Evolutionary conservation across 1,139 yeast genomes (phyloP), one percentile per base, ranked within the genome.

Genomic region (Debaryomycetaceae sp.): DNA sequence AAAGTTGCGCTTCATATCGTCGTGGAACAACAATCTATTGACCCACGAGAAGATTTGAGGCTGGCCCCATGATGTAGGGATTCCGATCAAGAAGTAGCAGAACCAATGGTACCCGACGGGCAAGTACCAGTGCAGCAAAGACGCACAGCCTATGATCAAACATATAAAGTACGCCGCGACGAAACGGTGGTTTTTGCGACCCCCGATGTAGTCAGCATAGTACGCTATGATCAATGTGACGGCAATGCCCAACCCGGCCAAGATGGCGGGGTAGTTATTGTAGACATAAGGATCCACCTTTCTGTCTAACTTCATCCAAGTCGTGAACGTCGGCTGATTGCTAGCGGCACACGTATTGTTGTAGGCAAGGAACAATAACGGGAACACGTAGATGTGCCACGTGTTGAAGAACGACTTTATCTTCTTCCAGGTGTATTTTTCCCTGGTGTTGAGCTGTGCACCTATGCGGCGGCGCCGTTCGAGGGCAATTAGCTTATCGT

Each of bases 21-120:
- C 72, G 13, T 55, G 50, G 16, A 56, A 52, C 12, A 74, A 44
- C 23, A 67, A 40, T 23, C 75, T 49, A 42, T 75, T 75, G 11
- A 74, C 61, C 81, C 80, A 75, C 2, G 77, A 56, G 35, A 68
- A 73, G n/a, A 75, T 70, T 42, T 69, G 54, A 2, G 66, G 66
- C 38, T 61, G 67, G 7, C 66, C 65, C 57, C 57, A 61, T 1
- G 65, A 39, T 0, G 74, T 55, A 1, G 80, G 75, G 18, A 63
- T 51, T 2, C 76, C 75, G 10, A 70, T 45, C 13, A 72, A 40
- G 38, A 63, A 72, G 45, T 71, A 74, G 4, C 63, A 46, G 18
- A 65, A 49, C 72, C 75, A 72, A 34, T 75, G 77, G 25, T 67
- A 55, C 1, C 72, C 67, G 12, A 45, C 45, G 3, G 74, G 69